phyloP scores from a whole-genome alignment of 2,329 filamentous ascomycete genomes.

The Stachybotrys echinatus region DNA sequence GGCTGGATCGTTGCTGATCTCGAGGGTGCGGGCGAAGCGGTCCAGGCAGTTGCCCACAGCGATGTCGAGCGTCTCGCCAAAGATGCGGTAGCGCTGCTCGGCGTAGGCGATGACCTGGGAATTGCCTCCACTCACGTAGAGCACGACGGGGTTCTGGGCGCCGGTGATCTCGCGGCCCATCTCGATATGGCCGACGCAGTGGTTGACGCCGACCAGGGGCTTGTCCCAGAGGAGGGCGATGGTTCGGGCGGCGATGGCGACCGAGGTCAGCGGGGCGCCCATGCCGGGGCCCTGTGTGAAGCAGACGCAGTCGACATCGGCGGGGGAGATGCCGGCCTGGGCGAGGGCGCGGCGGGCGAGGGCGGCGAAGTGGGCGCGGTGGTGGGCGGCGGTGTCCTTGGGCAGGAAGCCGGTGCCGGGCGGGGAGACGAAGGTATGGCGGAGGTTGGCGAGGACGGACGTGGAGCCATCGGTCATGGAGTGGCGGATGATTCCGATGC shows the following conservation, averaged over 20 bases:
- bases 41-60: slow-evolving; percentile 97
- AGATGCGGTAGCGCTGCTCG: slow-evolving; percentile 91
- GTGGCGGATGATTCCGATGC: slow-evolving; percentile 87
- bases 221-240: slow-evolving; percentile 79
- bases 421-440: slow-evolving; percentile 88
- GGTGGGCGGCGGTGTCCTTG: slow-evolving; percentile 92
- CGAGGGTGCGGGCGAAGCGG: slow-evolving; percentile 84
- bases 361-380: slow-evolving; percentile 76
- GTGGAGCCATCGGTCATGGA: slow-evolving; percentile 37
- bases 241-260: slow-evolving; percentile 80
- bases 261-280: slow-evolving; percentile 85
- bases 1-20: slow-evolving; percentile 91
- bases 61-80: slow-evolving; percentile 95
- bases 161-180: slow-evolving; percentile 95
- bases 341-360: slow-evolving; percentile 76
- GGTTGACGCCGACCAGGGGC: slow-evolving; percentile 91
- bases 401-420: slow-evolving; percentile 93
- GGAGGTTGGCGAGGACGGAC: slow-evolving; percentile 82
- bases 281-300: slow-evolving; percentile 95
- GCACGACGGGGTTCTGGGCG: slow-evolving; percentile 83
- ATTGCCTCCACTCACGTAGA: slow-evolving; percentile 95
- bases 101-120: slow-evolving; percentile 98
- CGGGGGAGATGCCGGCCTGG: slow-evolving; percentile 55
- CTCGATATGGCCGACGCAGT: slow-evolving; percentile 97
- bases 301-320: slow-evolving; percentile 84